These are phyloP conservation scores for Colletotrichum sansevieriae DNA, from an alignment of 2,329 filamentous ascomycete genomes.

Conservation along the genomic window DNA sequence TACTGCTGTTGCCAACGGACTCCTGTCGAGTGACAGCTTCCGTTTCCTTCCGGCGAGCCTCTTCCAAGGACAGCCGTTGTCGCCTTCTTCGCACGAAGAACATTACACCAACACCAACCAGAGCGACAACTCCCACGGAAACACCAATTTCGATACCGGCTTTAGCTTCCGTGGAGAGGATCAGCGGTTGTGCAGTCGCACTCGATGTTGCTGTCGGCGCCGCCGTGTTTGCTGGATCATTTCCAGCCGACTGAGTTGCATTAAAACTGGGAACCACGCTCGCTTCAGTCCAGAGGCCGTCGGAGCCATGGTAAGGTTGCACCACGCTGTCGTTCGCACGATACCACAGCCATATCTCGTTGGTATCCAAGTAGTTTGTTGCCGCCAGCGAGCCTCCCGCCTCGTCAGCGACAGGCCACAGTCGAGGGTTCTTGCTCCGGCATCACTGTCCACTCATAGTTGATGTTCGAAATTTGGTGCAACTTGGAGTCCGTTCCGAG, in stretches of 20 bases:
- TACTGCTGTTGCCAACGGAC: constrained; percentile 43
- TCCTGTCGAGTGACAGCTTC: constrained; percentile 44
- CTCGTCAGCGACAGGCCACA: constrained; percentile 51
- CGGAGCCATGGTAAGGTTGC: constrained; percentile 49
- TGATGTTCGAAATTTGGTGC: constrained; percentile 48
- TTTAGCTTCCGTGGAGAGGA: constrained; percentile 63
- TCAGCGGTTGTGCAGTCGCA: constrained; percentile 49
- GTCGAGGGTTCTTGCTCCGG: constrained; percentile 44
- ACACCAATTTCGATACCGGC: constrained; percentile 70
- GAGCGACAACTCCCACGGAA: constrained; percentile 56
- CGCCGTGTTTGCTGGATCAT: constrained; percentile 13
- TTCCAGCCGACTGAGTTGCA: constrained; percentile 37
- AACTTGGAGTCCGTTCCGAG: constrained; percentile 53
- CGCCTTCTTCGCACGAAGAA: constrained; percentile 59
- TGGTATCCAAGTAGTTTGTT: constrained; percentile 45
- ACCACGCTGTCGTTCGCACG: constrained; percentile 48
- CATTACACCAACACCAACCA: constrained; percentile 61
- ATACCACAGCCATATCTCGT: constrained; percentile 52
- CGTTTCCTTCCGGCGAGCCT: constrained; percentile 43
- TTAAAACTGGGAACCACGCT: constrained; percentile 46
- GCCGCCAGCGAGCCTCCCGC: constrained; percentile 48
- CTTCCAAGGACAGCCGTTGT: constrained; percentile 45
- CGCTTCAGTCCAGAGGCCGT: constrained; percentile 48
- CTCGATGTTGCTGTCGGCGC: constrained; percentile 45
- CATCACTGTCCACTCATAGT: constrained; percentile 48